Evolutionary conservation across 2,329 filamentous ascomycete genomes (phyloP).

Genomic region (Lachnellula arida): DNA sequence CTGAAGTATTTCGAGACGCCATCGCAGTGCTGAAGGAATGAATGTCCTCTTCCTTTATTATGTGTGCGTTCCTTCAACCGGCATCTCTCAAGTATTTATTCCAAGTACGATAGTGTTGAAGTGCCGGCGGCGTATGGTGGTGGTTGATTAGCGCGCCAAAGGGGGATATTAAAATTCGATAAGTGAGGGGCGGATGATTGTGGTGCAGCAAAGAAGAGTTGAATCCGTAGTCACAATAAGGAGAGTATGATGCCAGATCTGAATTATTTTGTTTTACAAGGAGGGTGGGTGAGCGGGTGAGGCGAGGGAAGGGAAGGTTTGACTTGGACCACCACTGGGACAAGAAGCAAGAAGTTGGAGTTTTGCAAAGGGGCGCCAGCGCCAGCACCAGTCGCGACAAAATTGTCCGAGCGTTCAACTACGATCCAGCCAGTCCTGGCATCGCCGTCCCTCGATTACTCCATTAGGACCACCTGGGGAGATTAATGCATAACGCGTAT

Average conservation of each 20-base stretch:
- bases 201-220: not conserved
- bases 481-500: no score
- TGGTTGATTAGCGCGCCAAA: slow-evolving; percentile 14
- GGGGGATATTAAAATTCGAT: slow-evolving; percentile 12
- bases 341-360: no score
- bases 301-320: no score
- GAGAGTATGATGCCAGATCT: slow-evolving; percentile 28
- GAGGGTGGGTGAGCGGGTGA: not conserved
- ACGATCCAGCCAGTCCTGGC: no score
- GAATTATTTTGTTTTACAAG: slow-evolving; percentile 25
- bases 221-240: not conserved
- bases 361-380: no score
- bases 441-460: no score
- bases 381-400: no score
- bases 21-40: slow-evolving; percentile 11
- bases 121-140: not conserved
- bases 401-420: no score
- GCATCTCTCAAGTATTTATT: slow-evolving; percentile 16
- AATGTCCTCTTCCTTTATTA: slow-evolving; percentile 12
- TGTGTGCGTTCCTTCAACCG: slow-evolving; percentile 6
- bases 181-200: not conserved
- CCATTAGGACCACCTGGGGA: no score
- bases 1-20: slow-evolving; percentile 22
- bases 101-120: slow-evolving; percentile 1
- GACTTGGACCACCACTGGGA: no score